Evolutionary conservation across 129 eudicot species (phyloP), one percentile per base, ranked within the genome.

Genomic region (Mikania micrantha): DNA sequence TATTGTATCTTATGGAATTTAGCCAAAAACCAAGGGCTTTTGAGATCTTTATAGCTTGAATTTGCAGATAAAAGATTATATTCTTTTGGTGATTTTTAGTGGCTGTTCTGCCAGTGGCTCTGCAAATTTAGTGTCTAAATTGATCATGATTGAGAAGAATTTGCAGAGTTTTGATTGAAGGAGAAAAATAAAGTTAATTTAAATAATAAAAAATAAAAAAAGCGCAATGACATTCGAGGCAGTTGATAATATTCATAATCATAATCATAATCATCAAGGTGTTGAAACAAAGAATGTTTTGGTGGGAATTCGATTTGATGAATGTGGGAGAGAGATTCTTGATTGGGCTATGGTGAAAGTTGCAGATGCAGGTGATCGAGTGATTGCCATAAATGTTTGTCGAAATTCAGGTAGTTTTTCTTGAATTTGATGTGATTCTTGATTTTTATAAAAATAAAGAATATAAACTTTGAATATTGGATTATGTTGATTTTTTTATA

Each of bases 261-360:
- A 66, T 25, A 41, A 72, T 49, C 67, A 75, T 65, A 27, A 49
- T 36, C 70, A 73, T 74, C 70, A 68, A 36, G 82, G 82, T 53
- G 71, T 73, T 62, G 90, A 77, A 27, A 76, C 74, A 64, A 93
- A 77, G 72, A 84, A 71, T 60, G 74, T 93, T 63, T 25, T 93
- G 75, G 98, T 93, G 62, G 98, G 95, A 21, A 79, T 93, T 69
- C 75, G 92, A 64, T 76, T 93, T 9, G 95, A 93, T 83, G 80
- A 52, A 22, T 85, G 83, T 39, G 76, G 80, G 7, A 82, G 75
- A 58, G 95, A 88, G 86, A 75, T 93, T 65, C 79, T 93, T 34
- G 84, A 81, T 82, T 93, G 98, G 98, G 92, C 98, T 41, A 17
- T 88, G 70, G 86, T 88, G 22, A 93, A 88, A 75, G 96, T 93